Evolutionary conservation across 331 rosid genomes (phyloP).

Genomic region (Dryas integrifolia): DNA sequence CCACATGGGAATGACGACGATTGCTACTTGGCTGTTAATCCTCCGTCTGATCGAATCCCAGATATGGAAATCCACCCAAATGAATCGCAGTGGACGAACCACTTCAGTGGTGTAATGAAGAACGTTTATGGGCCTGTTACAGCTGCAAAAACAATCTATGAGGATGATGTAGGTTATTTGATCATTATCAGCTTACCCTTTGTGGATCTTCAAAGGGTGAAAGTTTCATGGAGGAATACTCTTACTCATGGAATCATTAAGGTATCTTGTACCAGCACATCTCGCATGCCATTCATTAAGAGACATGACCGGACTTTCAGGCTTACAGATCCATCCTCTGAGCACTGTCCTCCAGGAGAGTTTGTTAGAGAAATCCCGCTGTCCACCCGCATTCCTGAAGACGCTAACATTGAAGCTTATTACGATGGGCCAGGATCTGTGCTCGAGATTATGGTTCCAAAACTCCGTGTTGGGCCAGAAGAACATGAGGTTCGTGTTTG

Average conservation of each 20-base stretch:
- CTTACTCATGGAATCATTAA: conserved; percentile 80
- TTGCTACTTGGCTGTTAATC: conserved; percentile 77
- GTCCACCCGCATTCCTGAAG: conserved; percentile 86
- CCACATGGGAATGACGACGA: conserved; percentile 69
- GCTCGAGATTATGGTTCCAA: conserved; percentile 95
- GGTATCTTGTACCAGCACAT: conserved; percentile 82
- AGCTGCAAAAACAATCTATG: conserved; percentile 90
- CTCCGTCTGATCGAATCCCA: conserved; percentile 57
- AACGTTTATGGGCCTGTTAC: conserved; percentile 83
- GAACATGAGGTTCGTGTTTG: conserved; percentile 97
- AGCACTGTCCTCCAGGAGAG: conserved; percentile 94
- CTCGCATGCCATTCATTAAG: conserved; percentile 73
- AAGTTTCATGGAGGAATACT: conserved; percentile 94
- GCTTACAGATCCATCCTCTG: conserved; percentile 76
- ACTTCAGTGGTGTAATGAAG: conserved; percentile 90
- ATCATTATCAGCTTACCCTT: conserved; percentile 79
- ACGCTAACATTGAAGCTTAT: conserved; percentile 84
- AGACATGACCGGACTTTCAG: conserved; percentile 83
- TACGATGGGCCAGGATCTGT: conserved; percentile 89
- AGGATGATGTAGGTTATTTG: conserved; percentile 80
- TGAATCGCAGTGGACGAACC: conserved; percentile 67
- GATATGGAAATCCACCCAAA: conserved; percentile 60
- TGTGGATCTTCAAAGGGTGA: conserved; percentile 85
- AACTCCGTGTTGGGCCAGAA: conserved; percentile 70
- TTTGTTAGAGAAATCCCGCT: conserved; percentile 87